Percentiles rank a stretch among this genome's conserved stretches.
These are phyloP conservation scores for Aspergillus indologenus DNA, from an alignment of 495 filamentous ascomycete species.

Conservation along the genomic window DNA sequence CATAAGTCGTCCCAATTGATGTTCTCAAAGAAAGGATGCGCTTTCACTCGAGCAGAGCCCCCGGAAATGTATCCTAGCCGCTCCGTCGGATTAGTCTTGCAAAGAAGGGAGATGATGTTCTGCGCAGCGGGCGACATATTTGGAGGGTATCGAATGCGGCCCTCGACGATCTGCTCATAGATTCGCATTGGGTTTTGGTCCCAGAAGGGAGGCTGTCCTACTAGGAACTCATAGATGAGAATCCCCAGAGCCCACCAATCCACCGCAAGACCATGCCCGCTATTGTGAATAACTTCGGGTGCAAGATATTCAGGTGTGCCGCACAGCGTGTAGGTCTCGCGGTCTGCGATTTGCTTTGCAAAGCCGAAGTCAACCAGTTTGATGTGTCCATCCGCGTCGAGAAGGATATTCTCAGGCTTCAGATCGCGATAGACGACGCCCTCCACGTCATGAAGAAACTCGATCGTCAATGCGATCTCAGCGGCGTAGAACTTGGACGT, in stretches of 20 bases:
- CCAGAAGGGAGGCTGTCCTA: constrained; percentile 97
- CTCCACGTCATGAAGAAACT: constrained; percentile 80
- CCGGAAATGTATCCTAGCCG: constrained; percentile 86
- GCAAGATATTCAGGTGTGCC: constrained; percentile 96
- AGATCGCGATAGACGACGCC: constrained; percentile 92
- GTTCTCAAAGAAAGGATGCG: constrained; percentile 79
- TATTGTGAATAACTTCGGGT: constrained; percentile 93
- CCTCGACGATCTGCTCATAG: constrained; percentile 66
- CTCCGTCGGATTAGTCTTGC: constrained; percentile 83
- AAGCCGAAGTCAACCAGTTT: constrained; percentile 99
- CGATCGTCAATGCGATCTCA: constrained; percentile 89
- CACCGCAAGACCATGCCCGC: constrained; percentile 92
- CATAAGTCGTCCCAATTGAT: constrained; percentile 87
- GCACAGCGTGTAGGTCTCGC: constrained; percentile 92
- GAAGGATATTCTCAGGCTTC: constrained; percentile 93
- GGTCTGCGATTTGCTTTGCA: constrained; percentile 63
- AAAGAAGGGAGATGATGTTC: constrained; percentile 80
- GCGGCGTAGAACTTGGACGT: constrained; percentile 92
- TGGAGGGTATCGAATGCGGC: constrained; percentile 35
- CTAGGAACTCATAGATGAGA: constrained; percentile 91
- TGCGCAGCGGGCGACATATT: constrained; percentile 71
- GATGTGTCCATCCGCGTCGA: constrained; percentile 89
- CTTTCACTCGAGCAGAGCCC: constrained; percentile 76
- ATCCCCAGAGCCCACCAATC: constrained; percentile 99
- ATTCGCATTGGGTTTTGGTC: constrained; percentile 94